Evolutionary conservation across 2,329 filamentous ascomycete species (phyloP).

Genomic region (Diaporthe destruens): DNA sequence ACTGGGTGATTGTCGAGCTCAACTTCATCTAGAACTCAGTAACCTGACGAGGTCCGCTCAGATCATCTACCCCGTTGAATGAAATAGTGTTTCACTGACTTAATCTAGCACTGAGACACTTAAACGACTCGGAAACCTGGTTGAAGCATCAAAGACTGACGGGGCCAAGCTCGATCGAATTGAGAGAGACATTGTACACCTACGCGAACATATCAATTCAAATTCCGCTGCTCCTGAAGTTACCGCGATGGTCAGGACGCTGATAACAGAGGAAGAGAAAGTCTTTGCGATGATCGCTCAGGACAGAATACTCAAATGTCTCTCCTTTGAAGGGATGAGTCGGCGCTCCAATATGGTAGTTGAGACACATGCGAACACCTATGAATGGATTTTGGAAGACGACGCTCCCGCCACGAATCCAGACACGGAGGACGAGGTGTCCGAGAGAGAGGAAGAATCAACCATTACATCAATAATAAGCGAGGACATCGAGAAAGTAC

Average conservation of each 20-base stretch:
- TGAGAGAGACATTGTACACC: neutral
- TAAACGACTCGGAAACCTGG: neutral
- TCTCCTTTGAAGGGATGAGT: conserved; percentile 4
- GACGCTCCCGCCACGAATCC: neutral
- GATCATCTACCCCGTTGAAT: fast-evolving
- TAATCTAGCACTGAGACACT: neutral
- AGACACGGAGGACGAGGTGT: too few relatives aligned
- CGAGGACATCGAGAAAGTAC: conserved; percentile 1
- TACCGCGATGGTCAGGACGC: neutral
- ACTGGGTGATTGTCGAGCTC: conserved; percentile 2
- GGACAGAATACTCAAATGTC: neutral
- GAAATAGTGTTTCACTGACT: neutral
- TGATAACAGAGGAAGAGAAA: conserved; percentile 8
- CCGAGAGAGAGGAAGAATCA: neutral
- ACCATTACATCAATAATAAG: too few relatives aligned
- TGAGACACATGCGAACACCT: conserved; percentile 21
- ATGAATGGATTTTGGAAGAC: conserved; percentile 20
- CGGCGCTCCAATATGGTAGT: conserved; percentile 16
- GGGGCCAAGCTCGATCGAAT: conserved; percentile 8
- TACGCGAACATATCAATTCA: neutral
- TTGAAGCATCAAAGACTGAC: conserved; percentile 1
- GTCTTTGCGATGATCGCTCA: neutral
- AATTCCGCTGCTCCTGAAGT: neutral
- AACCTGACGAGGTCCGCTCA: neutral
- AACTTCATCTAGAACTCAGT: conserved; percentile 20